Percentiles rank a stretch among this genome's conserved stretches.
Evolutionary conservation across 371 early-diverging fungal genomes (phyloP).

Genomic region (Mucor racemosus): DNA sequence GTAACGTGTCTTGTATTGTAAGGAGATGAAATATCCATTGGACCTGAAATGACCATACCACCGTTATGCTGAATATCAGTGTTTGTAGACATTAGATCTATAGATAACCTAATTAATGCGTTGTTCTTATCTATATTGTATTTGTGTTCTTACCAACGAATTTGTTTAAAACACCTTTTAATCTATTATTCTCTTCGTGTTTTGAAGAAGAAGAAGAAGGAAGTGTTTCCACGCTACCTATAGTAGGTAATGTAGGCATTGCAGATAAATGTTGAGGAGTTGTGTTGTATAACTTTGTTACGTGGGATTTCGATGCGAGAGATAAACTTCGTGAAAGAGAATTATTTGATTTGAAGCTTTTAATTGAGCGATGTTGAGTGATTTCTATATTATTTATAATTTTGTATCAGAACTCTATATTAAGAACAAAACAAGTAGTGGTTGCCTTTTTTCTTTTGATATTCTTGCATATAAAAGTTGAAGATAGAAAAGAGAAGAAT

Average conservation of each 20-base stretch:
- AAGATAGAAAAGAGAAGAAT: neutral
- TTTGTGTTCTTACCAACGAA: constrained; percentile 19
- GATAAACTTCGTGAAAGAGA: constrained; percentile 17
- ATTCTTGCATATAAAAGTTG: constrained; percentile 11
- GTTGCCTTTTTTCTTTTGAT: constrained; percentile 11
- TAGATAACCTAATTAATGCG: no score
- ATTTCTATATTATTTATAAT: constrained; percentile 7
- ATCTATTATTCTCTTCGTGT: constrained; percentile 22
- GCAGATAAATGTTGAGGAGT: neutral
- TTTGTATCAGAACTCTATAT: constrained; percentile 2
- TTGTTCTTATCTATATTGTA: no score
- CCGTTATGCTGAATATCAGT: neutral
- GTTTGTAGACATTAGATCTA: constrained; percentile 21
- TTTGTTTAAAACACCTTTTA: constrained; percentile 30
- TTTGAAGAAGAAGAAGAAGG: constrained; percentile 3
- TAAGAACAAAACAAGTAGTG: neutral
- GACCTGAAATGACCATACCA: constrained; percentile 1
- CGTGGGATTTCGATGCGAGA: constrained; percentile 18
- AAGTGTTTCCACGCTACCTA: constrained; percentile 5
- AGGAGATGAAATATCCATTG: constrained; percentile 34
- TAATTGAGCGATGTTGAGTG: constrained; percentile 9
- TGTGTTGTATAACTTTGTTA: constrained; percentile 26
- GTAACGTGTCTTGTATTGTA: constrained; percentile 36
- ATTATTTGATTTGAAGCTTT: constrained; percentile 11
- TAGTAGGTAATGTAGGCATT: constrained; percentile 10